phyloP scores from a whole-genome alignment of 2,329 filamentous ascomycete genomes.

The Phyllachora maydis region DNA sequence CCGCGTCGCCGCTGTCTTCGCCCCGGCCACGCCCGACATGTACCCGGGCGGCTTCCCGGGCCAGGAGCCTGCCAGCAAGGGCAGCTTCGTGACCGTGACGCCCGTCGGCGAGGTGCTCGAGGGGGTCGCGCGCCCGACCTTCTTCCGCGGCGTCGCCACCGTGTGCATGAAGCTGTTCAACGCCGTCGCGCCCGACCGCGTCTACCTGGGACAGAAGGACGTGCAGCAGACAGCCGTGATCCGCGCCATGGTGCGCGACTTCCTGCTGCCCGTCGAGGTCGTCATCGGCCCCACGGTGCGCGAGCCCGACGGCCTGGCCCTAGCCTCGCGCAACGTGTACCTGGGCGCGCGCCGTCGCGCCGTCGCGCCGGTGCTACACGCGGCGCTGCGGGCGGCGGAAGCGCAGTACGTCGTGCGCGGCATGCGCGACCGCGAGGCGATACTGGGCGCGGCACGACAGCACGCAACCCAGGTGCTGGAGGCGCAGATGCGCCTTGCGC shows the following conservation, averaged over 20 bases:
- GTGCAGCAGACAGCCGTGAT: constrained; percentile 91
- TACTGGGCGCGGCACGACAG: constrained; percentile 51
- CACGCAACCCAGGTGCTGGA: constrained; percentile 32
- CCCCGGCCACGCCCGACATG: constrained; percentile 64
- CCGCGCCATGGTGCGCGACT: constrained; percentile 68
- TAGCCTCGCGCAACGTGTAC: constrained; percentile 90
- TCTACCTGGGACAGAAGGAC: constrained; percentile 96
- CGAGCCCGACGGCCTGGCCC: constrained; percentile 63
- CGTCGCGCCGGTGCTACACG: constrained; percentile 51
- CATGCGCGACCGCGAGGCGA: constrained; percentile 33
- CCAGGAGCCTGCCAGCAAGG: constrained; percentile 54
- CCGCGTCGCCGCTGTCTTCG: constrained; percentile 65
- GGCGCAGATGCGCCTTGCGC: constrained; percentile 39
- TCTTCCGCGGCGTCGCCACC: constrained; percentile 90
- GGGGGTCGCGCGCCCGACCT: constrained; percentile 71
- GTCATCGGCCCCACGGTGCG: constrained; percentile 55
- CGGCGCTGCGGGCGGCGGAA: constrained; percentile 52
- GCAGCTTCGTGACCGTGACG: constrained; percentile 81
- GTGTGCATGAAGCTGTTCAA: constrained; percentile 92
- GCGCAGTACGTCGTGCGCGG: constrained; percentile 34
- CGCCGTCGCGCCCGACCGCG: constrained; percentile 54
- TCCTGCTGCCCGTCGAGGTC: constrained; percentile 59
- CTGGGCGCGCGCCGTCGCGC: constrained; percentile 54
- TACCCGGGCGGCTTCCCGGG: constrained; percentile 65
- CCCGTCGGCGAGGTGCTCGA: constrained; percentile 68